Evolutionary conservation across 1,284 basidiomycete species (phyloP).

Genomic region (Ustilago tritici): DNA sequence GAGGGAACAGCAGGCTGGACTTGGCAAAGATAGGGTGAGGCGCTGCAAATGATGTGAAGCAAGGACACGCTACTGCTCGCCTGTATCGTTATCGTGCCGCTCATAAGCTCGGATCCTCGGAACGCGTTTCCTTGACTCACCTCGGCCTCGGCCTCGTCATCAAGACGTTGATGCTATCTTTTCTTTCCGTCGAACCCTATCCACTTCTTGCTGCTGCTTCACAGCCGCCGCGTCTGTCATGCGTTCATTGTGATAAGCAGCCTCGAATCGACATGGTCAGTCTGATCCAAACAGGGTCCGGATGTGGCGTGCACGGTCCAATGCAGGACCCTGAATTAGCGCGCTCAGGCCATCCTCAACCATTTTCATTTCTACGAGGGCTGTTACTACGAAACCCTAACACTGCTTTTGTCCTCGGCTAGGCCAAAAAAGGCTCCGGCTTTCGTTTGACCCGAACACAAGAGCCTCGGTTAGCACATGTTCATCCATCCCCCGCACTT

Average conservation of each 20-base stretch:
- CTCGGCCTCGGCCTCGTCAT: slow-evolving; percentile 15
- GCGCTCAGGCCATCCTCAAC: slow-evolving; percentile 10
- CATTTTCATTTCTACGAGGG: neutral
- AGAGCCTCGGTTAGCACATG: neutral
- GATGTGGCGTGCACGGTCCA: neutral
- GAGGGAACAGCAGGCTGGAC: neutral
- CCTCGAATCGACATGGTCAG: neutral
- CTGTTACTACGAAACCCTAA: neutral
- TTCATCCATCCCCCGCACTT: slow-evolving; percentile 9
- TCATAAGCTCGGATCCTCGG: slow-evolving; percentile 31
- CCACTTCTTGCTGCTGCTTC: neutral
- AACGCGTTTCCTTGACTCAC: slow-evolving; percentile 23
- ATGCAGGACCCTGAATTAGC: slow-evolving; percentile 17
- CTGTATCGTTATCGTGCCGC: neutral
- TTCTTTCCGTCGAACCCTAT: no score
- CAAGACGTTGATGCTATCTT: neutral
- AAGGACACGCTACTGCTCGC: slow-evolving; percentile 6
- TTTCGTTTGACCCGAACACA: neutral
- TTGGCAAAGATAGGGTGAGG: neutral
- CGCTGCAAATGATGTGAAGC: slow-evolving; percentile 21
- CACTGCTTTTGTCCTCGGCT: neutral
- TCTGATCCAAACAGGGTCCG: neutral
- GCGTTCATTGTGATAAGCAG: neutral
- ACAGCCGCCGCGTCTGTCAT: neutral
- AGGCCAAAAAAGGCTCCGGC: neutral